These are phyloP conservation scores for Euphorbia lathyris DNA, from an alignment of 345 rosid genomes.

Conservation along the genomic window DNA sequence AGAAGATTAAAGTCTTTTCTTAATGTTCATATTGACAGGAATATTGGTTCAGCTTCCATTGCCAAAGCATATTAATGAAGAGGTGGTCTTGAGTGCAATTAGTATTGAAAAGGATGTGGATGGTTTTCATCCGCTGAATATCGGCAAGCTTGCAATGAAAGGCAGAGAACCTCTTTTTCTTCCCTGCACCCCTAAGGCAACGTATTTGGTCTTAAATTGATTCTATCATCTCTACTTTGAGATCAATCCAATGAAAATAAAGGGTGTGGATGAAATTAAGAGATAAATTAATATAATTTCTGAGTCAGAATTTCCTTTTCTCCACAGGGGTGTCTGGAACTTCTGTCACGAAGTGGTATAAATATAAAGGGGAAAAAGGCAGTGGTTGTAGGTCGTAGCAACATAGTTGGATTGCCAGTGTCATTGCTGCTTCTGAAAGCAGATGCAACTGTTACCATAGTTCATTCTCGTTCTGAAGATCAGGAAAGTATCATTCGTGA, in stretches of 20 bases:
- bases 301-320: constrained; percentile 5
- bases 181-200: constrained; percentile 96
- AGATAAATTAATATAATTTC: not conserved
- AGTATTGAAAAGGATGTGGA: constrained; percentile 83
- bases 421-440: constrained; percentile 83
- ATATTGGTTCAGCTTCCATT: constrained; percentile 91
- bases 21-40: constrained; percentile 40
- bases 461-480: constrained; percentile 69
- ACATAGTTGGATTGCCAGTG: constrained; percentile 89
- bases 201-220: constrained; percentile 10
- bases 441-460: constrained; percentile 81
- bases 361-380: constrained; percentile 69
- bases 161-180: constrained; percentile 90
- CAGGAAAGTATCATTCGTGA: constrained; percentile 62
- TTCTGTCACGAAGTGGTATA: constrained; percentile 68
- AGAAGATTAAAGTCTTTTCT: not conserved
- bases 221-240: not conserved
- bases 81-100: constrained; percentile 73
- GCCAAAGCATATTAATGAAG: constrained; percentile 82
- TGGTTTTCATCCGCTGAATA: constrained; percentile 95
- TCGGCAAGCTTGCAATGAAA: constrained; percentile 96
- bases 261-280: not conserved
- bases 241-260: not conserved
- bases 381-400: constrained; percentile 90
- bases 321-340: constrained; percentile 85